These are phyloP conservation scores for Entomophthora muscae DNA, from an alignment of 371 early-diverging fungal genomes.

Conservation along the genomic window DNA sequence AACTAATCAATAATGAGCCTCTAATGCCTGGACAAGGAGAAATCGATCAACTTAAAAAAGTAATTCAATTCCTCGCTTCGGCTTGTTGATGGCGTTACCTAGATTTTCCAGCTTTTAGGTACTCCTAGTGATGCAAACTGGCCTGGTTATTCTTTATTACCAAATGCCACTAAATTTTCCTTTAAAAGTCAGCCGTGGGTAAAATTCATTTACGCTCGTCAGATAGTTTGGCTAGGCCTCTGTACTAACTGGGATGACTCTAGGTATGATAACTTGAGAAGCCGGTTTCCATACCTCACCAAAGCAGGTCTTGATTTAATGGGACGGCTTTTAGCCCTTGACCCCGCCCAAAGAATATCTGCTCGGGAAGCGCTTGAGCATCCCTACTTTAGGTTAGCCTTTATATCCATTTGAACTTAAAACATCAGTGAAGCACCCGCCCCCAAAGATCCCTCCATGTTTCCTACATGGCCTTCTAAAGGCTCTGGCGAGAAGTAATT, in stretches of 20 bases:
- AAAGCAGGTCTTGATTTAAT: constrained; percentile 68
- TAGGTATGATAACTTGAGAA: constrained; percentile 29
- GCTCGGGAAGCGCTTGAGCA: constrained; percentile 69
- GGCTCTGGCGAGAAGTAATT: constrained; percentile 33
- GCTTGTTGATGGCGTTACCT: no score
- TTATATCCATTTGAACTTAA: neutral
- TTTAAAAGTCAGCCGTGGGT: constrained; percentile 31
- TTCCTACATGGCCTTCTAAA: constrained; percentile 90
- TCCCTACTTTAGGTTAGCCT: constrained; percentile 57
- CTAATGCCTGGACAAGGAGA: constrained; percentile 59
- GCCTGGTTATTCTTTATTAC: constrained; percentile 49
- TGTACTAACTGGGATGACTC: no score
- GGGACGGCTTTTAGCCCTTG: constrained; percentile 59
- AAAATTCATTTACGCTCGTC: neutral
- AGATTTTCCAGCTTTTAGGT: constrained; percentile 58
- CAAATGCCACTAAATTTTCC: constrained; percentile 50
- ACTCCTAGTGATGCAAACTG: constrained; percentile 48
- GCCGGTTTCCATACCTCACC: constrained; percentile 46
- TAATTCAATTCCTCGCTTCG: constrained; percentile 14
- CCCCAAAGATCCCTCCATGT: constrained; percentile 82
- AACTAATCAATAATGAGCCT: constrained; percentile 56
- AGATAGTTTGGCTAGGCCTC: no score
- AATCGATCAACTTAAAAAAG: constrained; percentile 60
- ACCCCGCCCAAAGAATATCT: constrained; percentile 73
- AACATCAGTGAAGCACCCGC: constrained; percentile 54